Percentiles rank a stretch among this genome's conserved stretches.
These are phyloP conservation scores for Dacryopinax spathularia DNA, from an alignment of 768 basidiomycete species.

Conservation along the genomic window DNA sequence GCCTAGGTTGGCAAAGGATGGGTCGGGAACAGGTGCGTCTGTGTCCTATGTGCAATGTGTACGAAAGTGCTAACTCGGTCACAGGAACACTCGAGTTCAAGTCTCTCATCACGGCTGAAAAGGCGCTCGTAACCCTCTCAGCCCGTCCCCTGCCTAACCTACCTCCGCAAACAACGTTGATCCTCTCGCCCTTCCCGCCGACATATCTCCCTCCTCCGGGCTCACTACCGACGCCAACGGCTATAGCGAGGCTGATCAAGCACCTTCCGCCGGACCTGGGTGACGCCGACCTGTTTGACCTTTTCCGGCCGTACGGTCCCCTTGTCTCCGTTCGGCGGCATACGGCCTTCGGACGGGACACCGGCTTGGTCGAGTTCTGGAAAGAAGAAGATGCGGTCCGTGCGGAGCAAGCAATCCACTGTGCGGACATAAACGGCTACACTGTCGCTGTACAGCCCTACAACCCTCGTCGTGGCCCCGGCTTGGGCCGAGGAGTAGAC, in stretches of 20 bases:
- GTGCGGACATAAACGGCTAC: conserved; percentile 2
- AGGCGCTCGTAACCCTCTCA: conserved; percentile 73
- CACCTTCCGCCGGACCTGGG: conserved; percentile 57
- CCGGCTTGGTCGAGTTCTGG: conserved; percentile 74
- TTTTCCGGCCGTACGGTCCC: conserved; percentile 73
- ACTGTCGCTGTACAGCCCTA: conserved; percentile 5
- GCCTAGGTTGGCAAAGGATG: conserved; percentile 57
- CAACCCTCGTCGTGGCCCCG: background rate
- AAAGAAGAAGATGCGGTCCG: conserved; percentile 67
- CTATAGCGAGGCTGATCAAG: conserved; percentile 68
- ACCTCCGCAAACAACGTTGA: conserved; percentile 43
- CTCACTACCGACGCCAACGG: conserved; percentile 58
- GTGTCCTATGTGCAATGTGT: background rate
- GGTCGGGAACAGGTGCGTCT: conserved; percentile 23
- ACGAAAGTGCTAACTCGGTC: conserved; percentile 2
- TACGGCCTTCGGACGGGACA: conserved; percentile 63
- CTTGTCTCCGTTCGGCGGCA: conserved; percentile 56
- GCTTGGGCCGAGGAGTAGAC: background rate
- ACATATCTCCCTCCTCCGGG: conserved; percentile 48
- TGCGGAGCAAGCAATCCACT: conserved; percentile 56
- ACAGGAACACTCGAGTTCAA: conserved; percentile 67
- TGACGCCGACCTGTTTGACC: conserved; percentile 65
- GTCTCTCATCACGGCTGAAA: conserved; percentile 47
- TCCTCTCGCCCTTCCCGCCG: conserved; percentile 72
- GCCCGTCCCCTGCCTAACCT: conserved; percentile 53